Evolutionary conservation across 345 rosid species (phyloP).

Genomic region (Sisymbrium altissimum): DNA sequence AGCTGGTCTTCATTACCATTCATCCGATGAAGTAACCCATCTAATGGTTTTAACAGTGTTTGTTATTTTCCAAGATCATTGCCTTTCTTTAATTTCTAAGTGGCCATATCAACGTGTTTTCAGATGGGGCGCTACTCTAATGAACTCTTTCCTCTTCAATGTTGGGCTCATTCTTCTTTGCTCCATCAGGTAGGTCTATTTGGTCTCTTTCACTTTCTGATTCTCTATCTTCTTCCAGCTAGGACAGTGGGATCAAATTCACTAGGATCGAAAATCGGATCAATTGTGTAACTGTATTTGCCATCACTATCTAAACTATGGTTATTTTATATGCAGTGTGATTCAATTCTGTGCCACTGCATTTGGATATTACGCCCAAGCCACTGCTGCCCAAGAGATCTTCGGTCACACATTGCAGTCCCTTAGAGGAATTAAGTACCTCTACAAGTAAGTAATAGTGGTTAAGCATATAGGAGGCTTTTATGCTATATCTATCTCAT

Average conservation of each 20-base stretch:
- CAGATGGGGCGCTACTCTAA: slow-evolving; percentile 99
- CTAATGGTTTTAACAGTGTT: slow-evolving; percentile 3
- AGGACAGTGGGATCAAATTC: background rate
- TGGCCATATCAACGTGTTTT: slow-evolving; percentile 17
- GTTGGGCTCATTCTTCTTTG: slow-evolving; percentile 92
- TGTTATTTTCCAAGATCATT: background rate
- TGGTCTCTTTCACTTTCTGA: background rate
- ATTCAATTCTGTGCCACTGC: slow-evolving; percentile 95
- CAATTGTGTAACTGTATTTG: background rate
- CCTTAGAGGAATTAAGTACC: slow-evolving; percentile 87
- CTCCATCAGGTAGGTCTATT: slow-evolving; percentile 69
- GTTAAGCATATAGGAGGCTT: background rate
- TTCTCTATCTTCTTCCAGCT: background rate
- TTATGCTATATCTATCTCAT: background rate
- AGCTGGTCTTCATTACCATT: slow-evolving; percentile 88
- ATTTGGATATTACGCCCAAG: slow-evolving; percentile 97
- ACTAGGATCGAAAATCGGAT: background rate
- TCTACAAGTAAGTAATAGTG: slow-evolving; percentile 74
- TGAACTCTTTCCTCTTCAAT: slow-evolving; percentile 99
- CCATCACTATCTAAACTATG: background rate
- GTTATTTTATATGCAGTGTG: slow-evolving; percentile 58
- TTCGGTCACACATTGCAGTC: slow-evolving; percentile 98
- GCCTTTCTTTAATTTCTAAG: slow-evolving; percentile 29
- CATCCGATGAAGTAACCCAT: slow-evolving; percentile 96
- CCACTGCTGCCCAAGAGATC: slow-evolving; percentile 98